phyloP scores from a whole-genome alignment of 441 rosid genomes.

The Sinapis alba region DNA sequence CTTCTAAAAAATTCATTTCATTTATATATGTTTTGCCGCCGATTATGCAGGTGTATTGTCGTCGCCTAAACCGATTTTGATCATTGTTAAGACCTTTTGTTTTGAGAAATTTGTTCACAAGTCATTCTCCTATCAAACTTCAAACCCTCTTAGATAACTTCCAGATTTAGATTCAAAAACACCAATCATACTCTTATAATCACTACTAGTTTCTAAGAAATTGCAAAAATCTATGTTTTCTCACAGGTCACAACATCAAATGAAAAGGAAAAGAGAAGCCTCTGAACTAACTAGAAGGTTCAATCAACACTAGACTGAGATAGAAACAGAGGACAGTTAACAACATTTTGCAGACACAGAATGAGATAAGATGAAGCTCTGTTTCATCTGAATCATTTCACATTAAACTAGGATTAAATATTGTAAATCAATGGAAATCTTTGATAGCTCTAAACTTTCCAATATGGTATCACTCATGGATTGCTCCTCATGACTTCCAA shows the following conservation, averaged over 20 bases:
- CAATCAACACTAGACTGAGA: neutral
- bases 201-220: neutral
- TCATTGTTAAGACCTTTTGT: neutral
- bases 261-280: neutral
- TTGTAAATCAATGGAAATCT: neutral
- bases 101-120: neutral
- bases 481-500: constrained; percentile 52
- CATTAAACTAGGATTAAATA: neutral
- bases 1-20: no score
- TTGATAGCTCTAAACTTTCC: neutral
- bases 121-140: neutral
- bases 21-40: no score
- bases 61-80: no score
- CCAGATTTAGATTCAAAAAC: neutral
- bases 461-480: constrained; percentile 8
- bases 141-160: neutral
- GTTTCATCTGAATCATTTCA: constrained; percentile 15
- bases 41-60: no score
- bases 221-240: neutral
- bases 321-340: neutral
- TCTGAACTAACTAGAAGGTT: neutral
- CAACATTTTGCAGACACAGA: constrained; percentile 6
- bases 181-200: neutral
- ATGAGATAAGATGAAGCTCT: constrained; percentile 10
- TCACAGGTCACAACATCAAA: constrained; percentile 1